Conservation (phyloP, 352 stramenopile genomes). For the Phytopythium ostracodes region DNA sequence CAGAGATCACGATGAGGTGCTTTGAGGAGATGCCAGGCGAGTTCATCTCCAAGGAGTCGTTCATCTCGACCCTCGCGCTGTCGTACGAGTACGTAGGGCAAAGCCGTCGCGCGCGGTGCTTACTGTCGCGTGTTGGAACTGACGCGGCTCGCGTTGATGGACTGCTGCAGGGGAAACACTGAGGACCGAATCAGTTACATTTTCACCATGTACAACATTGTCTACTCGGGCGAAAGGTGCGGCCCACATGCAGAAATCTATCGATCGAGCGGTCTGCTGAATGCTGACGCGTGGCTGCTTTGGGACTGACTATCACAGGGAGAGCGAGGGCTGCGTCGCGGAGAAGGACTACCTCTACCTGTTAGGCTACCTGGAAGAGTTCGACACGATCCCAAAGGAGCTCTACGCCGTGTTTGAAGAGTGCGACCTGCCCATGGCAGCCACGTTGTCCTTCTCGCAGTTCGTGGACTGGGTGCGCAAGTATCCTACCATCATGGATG, state of each 20-base stretch:
- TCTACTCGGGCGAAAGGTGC: constrained; percentile 64
- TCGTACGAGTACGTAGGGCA: constrained; percentile 67
- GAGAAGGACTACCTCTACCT: constrained; percentile 72
- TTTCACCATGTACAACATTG: constrained; percentile 84
- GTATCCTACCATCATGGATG: constrained; percentile 62
- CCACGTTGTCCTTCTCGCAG: constrained; percentile 48
- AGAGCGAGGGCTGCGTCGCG: constrained; percentile 52
- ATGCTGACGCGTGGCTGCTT: not conserved
- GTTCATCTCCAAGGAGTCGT: constrained; percentile 63
- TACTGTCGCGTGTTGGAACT: not conserved
- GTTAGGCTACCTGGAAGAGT: constrained; percentile 58
- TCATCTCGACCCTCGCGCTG: constrained; percentile 64
- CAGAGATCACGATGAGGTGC: constrained; percentile 61
- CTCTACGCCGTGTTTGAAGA: constrained; percentile 77
- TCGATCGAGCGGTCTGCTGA: not conserved
- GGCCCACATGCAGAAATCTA: not conserved
- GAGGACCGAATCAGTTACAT: constrained; percentile 87
- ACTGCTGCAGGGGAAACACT: constrained; percentile 59
- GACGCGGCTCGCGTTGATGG: constrained; percentile 6
- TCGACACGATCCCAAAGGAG: constrained; percentile 67
- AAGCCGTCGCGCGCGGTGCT: not conserved
- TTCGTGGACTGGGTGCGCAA: constrained; percentile 78
- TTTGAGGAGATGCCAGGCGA: constrained; percentile 56
- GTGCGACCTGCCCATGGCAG: constrained; percentile 48
- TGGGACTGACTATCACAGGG: constrained; percentile 8